A percentile compares a stretch with the other conserved stretches of the same genome.
Conservation (phyloP, 1,284 basidiomycete species). For the Athelia sp. region DNA sequence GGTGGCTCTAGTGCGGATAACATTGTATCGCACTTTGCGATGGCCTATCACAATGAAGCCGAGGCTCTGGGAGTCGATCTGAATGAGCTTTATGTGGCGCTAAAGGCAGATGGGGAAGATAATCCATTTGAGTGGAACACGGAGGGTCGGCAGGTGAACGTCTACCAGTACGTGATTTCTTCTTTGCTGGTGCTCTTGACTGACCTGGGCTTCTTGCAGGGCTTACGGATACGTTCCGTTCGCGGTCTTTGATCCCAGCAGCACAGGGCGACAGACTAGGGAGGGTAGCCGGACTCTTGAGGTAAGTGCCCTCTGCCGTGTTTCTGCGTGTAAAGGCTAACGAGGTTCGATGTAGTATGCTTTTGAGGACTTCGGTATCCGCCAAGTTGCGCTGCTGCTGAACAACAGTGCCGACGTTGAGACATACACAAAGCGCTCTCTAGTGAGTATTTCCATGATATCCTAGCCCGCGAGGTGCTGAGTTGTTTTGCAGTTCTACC, state of each 20-base stretch:
- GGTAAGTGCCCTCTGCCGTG: conserved; percentile 24
- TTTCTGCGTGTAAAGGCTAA: neutral
- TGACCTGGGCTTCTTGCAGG: conserved; percentile 22
- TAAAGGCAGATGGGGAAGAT: conserved; percentile 54
- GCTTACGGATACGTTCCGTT: conserved; percentile 63
- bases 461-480: neutral
- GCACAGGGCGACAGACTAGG: conserved; percentile 59
- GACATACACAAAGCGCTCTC: conserved; percentile 45
- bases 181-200: neutral
- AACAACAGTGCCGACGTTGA: conserved; percentile 42
- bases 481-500: conserved; percentile 42
- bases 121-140: conserved; percentile 70
- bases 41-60: conserved; percentile 65
- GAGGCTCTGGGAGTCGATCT: conserved; percentile 50
- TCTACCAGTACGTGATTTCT: conserved; percentile 52
- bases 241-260: conserved; percentile 52
- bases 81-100: conserved; percentile 53
- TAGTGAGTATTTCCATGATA: conserved; percentile 29
- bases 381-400: conserved; percentile 48
- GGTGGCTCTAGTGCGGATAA: conserved; percentile 62
- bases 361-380: conserved; percentile 54
- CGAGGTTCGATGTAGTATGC: conserved; percentile 35
- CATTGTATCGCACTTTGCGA: conserved; percentile 63
- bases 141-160: conserved; percentile 57
- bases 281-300: conserved; percentile 66